Evolutionary conservation across 2,329 filamentous ascomycete species (phyloP), one percentile per base, ranked within the genome.

Genomic region (Bertia moriformis): DNA sequence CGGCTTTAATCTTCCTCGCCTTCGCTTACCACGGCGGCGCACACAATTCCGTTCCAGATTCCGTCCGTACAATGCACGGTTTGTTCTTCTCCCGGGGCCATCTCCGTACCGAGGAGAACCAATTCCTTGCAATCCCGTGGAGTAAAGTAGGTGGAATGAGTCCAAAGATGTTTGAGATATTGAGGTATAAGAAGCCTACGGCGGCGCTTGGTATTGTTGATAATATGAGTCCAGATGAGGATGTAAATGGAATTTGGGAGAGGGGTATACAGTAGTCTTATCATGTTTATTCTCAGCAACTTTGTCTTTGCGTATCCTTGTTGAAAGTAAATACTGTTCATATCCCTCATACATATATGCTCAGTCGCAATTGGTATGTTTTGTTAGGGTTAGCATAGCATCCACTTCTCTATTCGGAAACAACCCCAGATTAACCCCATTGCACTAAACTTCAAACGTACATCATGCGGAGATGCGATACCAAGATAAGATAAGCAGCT

Each of bases 1-100:
- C 51, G 1, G 56, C 56, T 2, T 42, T 59, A n/a, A 50, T 59
- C 15, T 58, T 59, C 40, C 49, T 58, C 1, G 52, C 48, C 2
- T 48, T 51, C 3, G 47, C 44, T 14, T 58, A 51, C 18, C 55
- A 59, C 33, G 56, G 55, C 3, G 55, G 50, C 14, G 55, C 50
- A 2, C 49, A 54, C 19, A 57, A 56, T 40, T 44, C 45, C 1
- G 40, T 49, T 12, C 47, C 46, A 0, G 46, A 42, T n/a, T 42
- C 40, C 14, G 38, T 49, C 4, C 50, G 54, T 13, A 50, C 44
- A 13, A 42, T 57, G 27, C 47, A 57, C 32, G 46, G 53, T 4
- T 33, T 56, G 4, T 56, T 57, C 42, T 56, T 58, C 30, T 39
- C 49, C 5, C 45, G 48, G 3, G 55, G 55, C 0, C 48, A 42